phyloP scores from a whole-genome alignment of 2,329 filamentous ascomycete genomes.

The Ophiognomonia clavigignenti-juglandacearum region DNA sequence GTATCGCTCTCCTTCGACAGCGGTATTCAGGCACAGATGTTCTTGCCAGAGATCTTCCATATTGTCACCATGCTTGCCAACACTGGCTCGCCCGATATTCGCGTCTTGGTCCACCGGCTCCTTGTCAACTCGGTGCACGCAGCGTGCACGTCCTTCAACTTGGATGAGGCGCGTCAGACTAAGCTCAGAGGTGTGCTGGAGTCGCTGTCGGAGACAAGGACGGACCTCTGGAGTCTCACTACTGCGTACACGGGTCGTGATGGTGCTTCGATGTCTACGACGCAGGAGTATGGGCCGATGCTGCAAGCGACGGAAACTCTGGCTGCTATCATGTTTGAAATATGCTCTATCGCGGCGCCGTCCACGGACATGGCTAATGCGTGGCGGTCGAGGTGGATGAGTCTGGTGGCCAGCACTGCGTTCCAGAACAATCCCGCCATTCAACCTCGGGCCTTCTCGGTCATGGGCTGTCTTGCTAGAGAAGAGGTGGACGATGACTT shows the following conservation, averaged over 20 bases:
- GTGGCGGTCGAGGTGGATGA: slow-evolving; percentile 71
- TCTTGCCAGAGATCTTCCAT: slow-evolving; percentile 65
- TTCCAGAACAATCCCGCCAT: slow-evolving; percentile 71
- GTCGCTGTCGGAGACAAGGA: slow-evolving; percentile 54
- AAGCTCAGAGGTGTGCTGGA: slow-evolving; percentile 53
- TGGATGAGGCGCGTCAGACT: slow-evolving; percentile 55
- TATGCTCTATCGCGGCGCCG: slow-evolving; percentile 59
- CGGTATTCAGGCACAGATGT: slow-evolving; percentile 62
- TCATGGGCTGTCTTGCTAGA: slow-evolving; percentile 67
- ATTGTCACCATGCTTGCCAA: slow-evolving; percentile 67
- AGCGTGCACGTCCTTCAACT: slow-evolving; percentile 58
- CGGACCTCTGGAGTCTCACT: slow-evolving; percentile 52
- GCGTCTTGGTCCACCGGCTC: slow-evolving; percentile 56
- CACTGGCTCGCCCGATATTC: slow-evolving; percentile 53
- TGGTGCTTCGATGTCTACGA: slow-evolving; percentile 48
- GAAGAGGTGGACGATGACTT: slow-evolving; percentile 69
- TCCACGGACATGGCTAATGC: slow-evolving; percentile 61
- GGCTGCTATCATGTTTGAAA: slow-evolving; percentile 57
- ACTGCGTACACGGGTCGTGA: slow-evolving; percentile 40
- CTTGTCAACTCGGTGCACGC: slow-evolving; percentile 65
- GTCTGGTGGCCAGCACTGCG: slow-evolving; percentile 64
- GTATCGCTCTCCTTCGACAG: slow-evolving; percentile 64
- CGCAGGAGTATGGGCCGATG: slow-evolving; percentile 47
- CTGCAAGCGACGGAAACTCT: slow-evolving; percentile 56
- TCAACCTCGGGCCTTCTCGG: slow-evolving; percentile 63